These are phyloP conservation scores for Acephala macrosclerotiorum DNA, from an alignment of 2,329 filamentous ascomycete species.

Conservation along the genomic window DNA sequence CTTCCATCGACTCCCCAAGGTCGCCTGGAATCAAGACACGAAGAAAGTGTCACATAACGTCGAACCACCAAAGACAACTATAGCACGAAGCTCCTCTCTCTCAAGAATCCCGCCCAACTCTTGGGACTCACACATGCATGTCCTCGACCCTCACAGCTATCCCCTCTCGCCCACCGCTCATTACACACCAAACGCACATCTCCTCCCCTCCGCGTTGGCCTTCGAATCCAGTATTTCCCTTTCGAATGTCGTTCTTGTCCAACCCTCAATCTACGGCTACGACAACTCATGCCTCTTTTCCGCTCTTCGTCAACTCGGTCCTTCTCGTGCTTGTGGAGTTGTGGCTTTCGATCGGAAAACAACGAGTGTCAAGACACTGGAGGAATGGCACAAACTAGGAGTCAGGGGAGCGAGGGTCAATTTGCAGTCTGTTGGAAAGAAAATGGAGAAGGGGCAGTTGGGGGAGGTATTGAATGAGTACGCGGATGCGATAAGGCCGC, in stretches of 20 bases:
- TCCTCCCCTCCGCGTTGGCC: slow-evolving; percentile 55
- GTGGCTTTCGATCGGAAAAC: slow-evolving; percentile 60
- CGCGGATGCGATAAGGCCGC: slow-evolving; percentile 56
- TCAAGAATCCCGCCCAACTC: slow-evolving; percentile 47
- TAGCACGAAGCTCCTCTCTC: not conserved
- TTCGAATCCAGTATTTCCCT: slow-evolving; percentile 61
- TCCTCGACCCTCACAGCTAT: slow-evolving; percentile 61
- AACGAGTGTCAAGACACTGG: slow-evolving; percentile 48
- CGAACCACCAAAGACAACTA: not conserved
- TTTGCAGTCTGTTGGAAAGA: slow-evolving; percentile 57
- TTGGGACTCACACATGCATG: slow-evolving; percentile 63
- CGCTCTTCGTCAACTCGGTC: slow-evolving; percentile 57
- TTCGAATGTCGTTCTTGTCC: slow-evolving; percentile 56
- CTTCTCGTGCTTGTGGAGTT: slow-evolving; percentile 58
- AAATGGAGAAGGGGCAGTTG: slow-evolving; percentile 28
- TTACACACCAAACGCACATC: slow-evolving; percentile 59
- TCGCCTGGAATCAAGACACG: not conserved
- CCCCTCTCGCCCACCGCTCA: slow-evolving; percentile 55
- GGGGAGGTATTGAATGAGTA: slow-evolving; percentile 63
- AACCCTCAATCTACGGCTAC: slow-evolving; percentile 67
- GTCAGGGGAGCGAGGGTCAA: slow-evolving; percentile 68
- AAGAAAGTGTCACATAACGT: not conserved
- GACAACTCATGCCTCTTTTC: slow-evolving; percentile 67
- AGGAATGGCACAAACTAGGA: slow-evolving; percentile 62
- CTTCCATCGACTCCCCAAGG: not conserved